Base-by-base conservation (phyloP, 2,329 filamentous ascomycete species). In the Penicillium sp. region DNA sequence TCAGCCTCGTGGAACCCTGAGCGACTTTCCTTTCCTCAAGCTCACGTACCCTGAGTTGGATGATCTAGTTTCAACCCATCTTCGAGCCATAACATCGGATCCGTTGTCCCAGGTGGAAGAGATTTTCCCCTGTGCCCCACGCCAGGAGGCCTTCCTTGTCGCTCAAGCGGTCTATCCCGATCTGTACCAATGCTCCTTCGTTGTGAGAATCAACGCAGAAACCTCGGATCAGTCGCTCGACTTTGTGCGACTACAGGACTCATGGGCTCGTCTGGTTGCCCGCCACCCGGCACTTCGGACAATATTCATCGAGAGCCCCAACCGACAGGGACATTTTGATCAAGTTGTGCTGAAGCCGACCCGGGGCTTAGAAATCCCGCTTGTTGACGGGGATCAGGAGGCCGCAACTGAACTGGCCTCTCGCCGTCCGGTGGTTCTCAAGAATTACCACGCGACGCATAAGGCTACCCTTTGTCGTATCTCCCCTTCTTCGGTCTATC, bases 241-340 rank as follows among this genome's bases (percentile, higher is more conserved):
- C 13, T 47, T 44, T 19, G 7, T n/a, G 17, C 47, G 47, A 11
- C 47, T 61, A 8, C 47, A 41, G 5, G 49, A 54, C 11, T 70
- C 73, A 7, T 76, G 75, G 75, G 66, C 71, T 21, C 44, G 50
- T 3, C 60, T 76, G 1, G 71, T 75, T 4, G 60, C 68, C 15
- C 74, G 74, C 7, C 75, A 76, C 38, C 64, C 71, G 6, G 69
- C 74, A 7, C 62, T 76, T 3, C 64, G 73, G 54, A 76, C 73
- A 0, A 62, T 71, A 8, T 73, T 75, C 56, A 68, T 74, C 30
- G 67, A 75, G 38, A 74, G 71, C 60, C 65, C 68, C 5, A 68
- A 73, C 44, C 54, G 65, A 8, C 69, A 70, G 31, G 63, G 64
- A 9, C 65, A 67, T 57, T 67, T 71, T 2, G 68, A 61, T 7